Percentiles rank a stretch among this genome's conserved stretches.
Conservation (phyloP, 1,284 basidiomycete genomes). For the Ganoderma resinaceum region DNA sequence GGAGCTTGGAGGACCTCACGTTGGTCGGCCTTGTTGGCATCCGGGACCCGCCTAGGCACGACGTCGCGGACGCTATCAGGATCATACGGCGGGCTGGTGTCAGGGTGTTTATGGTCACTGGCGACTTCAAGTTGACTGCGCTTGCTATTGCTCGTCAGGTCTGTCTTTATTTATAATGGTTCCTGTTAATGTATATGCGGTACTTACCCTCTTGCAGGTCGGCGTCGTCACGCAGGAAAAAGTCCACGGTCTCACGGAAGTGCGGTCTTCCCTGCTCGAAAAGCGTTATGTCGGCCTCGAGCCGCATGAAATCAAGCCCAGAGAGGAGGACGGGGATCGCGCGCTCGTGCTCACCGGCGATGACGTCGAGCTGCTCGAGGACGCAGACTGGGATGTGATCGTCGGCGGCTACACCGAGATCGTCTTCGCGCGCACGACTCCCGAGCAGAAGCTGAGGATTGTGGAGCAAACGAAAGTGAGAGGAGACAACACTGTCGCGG, state of each 20-base stretch:
- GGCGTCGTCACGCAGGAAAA: slow-evolving; percentile 61
- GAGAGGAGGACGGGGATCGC: slow-evolving; percentile 36
- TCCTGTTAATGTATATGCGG: slow-evolving; percentile 41
- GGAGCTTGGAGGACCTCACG: slow-evolving; percentile 52
- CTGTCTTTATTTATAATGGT: slow-evolving; percentile 54
- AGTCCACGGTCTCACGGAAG: slow-evolving; percentile 49
- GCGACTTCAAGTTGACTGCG: slow-evolving; percentile 62
- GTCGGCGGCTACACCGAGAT: slow-evolving; percentile 65
- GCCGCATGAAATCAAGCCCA: slow-evolving; percentile 38
- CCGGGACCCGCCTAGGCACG: slow-evolving; percentile 67
- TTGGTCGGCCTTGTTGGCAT: slow-evolving; percentile 70
- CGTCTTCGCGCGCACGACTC: slow-evolving; percentile 78
- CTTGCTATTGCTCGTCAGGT: slow-evolving; percentile 67
- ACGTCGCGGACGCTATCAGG: slow-evolving; percentile 60
- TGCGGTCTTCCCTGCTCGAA: slow-evolving; percentile 36
- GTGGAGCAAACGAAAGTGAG: slow-evolving; percentile 66
- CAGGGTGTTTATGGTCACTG: slow-evolving; percentile 76
- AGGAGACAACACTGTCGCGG: slow-evolving; percentile 56
- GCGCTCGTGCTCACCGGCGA: slow-evolving; percentile 59
- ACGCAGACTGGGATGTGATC: slow-evolving; percentile 54
- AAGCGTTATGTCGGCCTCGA: slow-evolving; percentile 29
- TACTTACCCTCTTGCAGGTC: slow-evolving; percentile 53
- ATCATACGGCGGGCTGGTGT: slow-evolving; percentile 65
- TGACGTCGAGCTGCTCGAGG: slow-evolving; percentile 55
- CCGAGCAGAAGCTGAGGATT: slow-evolving; percentile 77